These are phyloP conservation scores for Ocimum tenuiflorum DNA, from an alignment of 257 asterid genomes.

Conservation along the genomic window DNA sequence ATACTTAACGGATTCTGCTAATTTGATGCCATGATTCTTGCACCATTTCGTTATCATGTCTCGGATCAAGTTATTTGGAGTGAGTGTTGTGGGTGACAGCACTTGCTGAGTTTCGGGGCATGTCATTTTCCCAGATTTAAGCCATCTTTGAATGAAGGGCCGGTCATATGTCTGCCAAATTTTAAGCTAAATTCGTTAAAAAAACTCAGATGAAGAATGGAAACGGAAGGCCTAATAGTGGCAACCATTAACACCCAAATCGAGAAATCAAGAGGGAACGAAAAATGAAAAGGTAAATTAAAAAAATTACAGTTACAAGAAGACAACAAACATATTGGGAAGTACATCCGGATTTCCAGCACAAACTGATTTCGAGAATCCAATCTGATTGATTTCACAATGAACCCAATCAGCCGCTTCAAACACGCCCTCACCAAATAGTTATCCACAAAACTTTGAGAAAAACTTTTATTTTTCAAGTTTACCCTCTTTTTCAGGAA, in stretches of 20 bases:
- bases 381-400: not conserved
- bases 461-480: not conserved
- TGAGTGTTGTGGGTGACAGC: constrained; percentile 60
- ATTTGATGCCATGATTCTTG: constrained; percentile 45
- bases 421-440: no score
- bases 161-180: constrained; percentile 78
- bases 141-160: constrained; percentile 75
- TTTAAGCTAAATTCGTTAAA: not conserved
- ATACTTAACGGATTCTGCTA: constrained; percentile 43
- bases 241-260: no score
- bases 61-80: constrained; percentile 64
- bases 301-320: not conserved
- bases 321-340: not conserved
- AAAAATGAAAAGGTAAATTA: not conserved
- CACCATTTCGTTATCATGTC: constrained; percentile 73
- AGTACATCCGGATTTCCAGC: not conserved
- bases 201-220: no score
- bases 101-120: constrained; percentile 91
- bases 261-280: not conserved
- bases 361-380: not conserved
- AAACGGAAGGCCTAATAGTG: no score
- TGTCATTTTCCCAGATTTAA: constrained; percentile 69
- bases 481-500: not conserved
- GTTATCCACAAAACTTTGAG: not conserved
- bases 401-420: not conserved